Percentiles rank a stretch among this genome's conserved stretches.
These are phyloP conservation scores for Fraxinus floribunda DNA, from an alignment of 305 asterid genomes.

Conservation along the genomic window DNA sequence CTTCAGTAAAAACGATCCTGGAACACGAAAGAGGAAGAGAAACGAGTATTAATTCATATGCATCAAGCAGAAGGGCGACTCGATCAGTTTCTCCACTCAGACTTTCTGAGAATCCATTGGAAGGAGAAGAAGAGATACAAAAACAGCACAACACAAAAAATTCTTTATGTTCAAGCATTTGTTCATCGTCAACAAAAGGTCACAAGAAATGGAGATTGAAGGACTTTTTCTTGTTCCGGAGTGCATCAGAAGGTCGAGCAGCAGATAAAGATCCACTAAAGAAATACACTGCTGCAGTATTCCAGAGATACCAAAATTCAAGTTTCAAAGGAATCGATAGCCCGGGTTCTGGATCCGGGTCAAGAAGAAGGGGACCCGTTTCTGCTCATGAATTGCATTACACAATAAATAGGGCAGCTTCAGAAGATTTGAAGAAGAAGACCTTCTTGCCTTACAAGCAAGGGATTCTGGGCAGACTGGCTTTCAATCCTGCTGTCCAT, in stretches of 20 bases:
- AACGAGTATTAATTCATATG: conserved; percentile 18
- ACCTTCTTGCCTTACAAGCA: conserved; percentile 85
- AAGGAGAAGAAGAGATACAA: conserved; percentile 22
- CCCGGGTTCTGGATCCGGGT: conserved; percentile 31
- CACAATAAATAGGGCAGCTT: conserved; percentile 66
- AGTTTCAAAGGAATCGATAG: conserved; percentile 22
- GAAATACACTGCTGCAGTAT: conserved; percentile 47
- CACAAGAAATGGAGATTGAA: conserved; percentile 66
- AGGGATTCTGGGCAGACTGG: conserved; percentile 71
- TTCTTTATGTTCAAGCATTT: background rate
- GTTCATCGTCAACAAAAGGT: conserved; percentile 16
- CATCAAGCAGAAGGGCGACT: conserved; percentile 51
- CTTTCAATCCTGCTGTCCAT: conserved; percentile 64
- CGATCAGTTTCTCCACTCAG: conserved; percentile 66
- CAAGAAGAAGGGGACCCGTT: conserved; percentile 40
- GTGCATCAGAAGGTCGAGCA: conserved; percentile 87
- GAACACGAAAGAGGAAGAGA: conserved; percentile 43
- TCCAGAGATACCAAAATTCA: background rate
- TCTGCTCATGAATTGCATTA: conserved; percentile 87
- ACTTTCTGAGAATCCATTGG: conserved; percentile 36
- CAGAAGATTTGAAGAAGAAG: conserved; percentile 70
- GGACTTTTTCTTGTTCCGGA: conserved; percentile 73
- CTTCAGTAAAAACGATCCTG: conserved; percentile 3
- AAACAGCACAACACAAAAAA: background rate
- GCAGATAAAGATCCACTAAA: conserved; percentile 58